Evolutionary conservation across 1,284 basidiomycete species (phyloP).

Genomic region (Cryptococcus maquisensis): DNA sequence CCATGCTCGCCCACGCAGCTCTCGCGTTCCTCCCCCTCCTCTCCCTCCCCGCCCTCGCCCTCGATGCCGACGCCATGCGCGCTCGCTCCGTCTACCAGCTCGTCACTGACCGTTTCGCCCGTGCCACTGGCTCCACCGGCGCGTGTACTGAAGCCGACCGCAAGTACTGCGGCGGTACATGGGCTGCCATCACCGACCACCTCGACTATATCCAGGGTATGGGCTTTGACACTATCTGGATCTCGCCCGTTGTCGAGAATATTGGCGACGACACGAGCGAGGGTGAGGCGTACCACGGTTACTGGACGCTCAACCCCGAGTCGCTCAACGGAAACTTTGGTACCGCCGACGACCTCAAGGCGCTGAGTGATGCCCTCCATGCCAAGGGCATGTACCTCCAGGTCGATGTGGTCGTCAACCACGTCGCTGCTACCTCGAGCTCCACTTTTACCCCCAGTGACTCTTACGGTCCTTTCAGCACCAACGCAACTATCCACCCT

Average conservation of each 20-base stretch:
- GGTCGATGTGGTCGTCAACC: constrained; percentile 50
- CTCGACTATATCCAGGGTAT: constrained; percentile 48
- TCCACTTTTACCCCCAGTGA: constrained; percentile 13
- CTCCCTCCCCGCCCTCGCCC: constrained; percentile 18
- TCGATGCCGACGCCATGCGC: constrained; percentile 35
- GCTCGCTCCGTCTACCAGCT: constrained; percentile 47
- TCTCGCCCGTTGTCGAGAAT: constrained; percentile 44
- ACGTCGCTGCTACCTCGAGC: constrained; percentile 27
- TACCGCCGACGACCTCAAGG: constrained; percentile 47
- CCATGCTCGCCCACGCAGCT: constrained; percentile 7
- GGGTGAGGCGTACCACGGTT: constrained; percentile 49
- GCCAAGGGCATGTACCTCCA: constrained; percentile 52
- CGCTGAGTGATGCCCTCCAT: constrained; percentile 49
- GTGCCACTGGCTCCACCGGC: constrained; percentile 19
- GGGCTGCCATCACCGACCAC: constrained; percentile 35
- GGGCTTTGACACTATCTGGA: constrained; percentile 49
- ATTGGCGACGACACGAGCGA: constrained; percentile 35
- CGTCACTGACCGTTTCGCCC: constrained; percentile 46
- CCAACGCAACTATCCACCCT: constrained; percentile 43
- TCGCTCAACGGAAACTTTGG: constrained; percentile 52
- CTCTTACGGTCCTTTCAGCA: constrained; percentile 36
- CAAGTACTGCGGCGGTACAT: constrained; percentile 46
- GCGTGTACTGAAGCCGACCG: constrained; percentile 27
- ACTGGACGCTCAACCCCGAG: constrained; percentile 24
- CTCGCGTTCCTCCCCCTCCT: constrained; percentile 22